Base-by-base conservation (phyloP, 73 alveolate species). In the Stentor coeruleus region DNA sequence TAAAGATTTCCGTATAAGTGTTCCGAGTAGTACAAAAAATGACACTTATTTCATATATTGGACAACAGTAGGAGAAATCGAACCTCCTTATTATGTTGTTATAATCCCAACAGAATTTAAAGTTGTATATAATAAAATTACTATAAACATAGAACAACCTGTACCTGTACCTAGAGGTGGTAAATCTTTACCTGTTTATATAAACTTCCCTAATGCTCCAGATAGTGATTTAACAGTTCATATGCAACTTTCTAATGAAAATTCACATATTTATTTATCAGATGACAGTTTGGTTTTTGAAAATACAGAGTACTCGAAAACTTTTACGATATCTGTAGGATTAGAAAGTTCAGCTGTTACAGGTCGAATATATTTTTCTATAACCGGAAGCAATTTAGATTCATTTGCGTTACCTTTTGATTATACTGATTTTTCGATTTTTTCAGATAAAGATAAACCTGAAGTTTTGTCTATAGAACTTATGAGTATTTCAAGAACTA, bases 141-240 rank as follows among this genome's bases (percentile, higher is more conserved):
- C 20, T 14, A 33, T 75, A 20, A n/a, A 3, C 39, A 72, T 59
- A 39, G 87, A 76, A 36, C 57, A 74, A 11, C 26, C 80, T 4
- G 76, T 60, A 81, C 89, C 91, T 2, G 82, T 85, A 11, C 91
- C 91, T 59, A 57, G 31, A 58, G 91, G 90, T 36, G 91, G 91
- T 3, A 28, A 39, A n/a, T 83, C 90, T 3, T 41, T 85, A 26
- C 89, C 90, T 2, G 81, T 85, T 49, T 40, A 66, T 2, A 31
- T 85, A 0, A 35, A 72, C 3, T 41, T 81, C 2, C 38, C 3
- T 3, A 82, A 82, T 40, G 91, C 91, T 26, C 91, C 91, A 3
- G 86, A 79, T 38, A 77, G 60, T 59, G 83, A 75, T 33, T 40
- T 75, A 26, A 66, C 79, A 0, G 79, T 66, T 26, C n/a, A 66